Evolutionary conservation across 2,329 filamentous ascomycete species (phyloP), one percentile per base, ranked within the genome.

Genomic region (Botrytis pseudocinerea): DNA sequence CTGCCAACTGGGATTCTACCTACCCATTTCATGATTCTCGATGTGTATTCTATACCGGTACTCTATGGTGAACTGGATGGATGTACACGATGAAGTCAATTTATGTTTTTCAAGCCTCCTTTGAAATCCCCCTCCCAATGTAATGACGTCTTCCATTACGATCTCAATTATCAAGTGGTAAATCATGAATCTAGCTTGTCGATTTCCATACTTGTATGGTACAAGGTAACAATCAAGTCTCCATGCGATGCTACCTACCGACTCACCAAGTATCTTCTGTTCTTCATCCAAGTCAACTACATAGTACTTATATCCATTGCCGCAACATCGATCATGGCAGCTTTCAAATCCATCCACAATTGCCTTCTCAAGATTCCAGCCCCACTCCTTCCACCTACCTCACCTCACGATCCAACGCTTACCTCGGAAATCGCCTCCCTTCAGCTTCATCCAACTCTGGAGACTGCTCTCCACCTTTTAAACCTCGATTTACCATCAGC

Each of bases 401-500:
- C 63, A 25, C 73, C 76, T 18, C 72, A 73, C 62, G 74, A 70
- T 44, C 64, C 76, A 32, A 40, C 70, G 10, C 76, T 79, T n/a
- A 78, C 79, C 22, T 66, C 73, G 28, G 10, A 54, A 8, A 82
- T 82, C 70, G 73, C 80, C n/a, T 70, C 77, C 40, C 79, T 84
- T 8, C 77, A 77, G 14, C 76, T 85, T 1, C 85, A 87, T 75
- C 85, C 86, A 12, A 82, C 83, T 22, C 79, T 88, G 54, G 86
- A 88, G 81, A 81, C 85, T 16, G 79, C 84, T 0, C 81, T 88
- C 6, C 86, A 88, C 77, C 81, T 88, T 70, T 80, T 87, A 44
- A 88, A 88, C 77, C 79, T 80, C 74, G 86, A 88, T 77, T 80
- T 87, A 0, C 80, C 85, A 7, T 82, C 81, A 32, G 86, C 86